Conservation (phyloP, 805 yeast species). For the Saccharomycopsis sp. region DNA sequence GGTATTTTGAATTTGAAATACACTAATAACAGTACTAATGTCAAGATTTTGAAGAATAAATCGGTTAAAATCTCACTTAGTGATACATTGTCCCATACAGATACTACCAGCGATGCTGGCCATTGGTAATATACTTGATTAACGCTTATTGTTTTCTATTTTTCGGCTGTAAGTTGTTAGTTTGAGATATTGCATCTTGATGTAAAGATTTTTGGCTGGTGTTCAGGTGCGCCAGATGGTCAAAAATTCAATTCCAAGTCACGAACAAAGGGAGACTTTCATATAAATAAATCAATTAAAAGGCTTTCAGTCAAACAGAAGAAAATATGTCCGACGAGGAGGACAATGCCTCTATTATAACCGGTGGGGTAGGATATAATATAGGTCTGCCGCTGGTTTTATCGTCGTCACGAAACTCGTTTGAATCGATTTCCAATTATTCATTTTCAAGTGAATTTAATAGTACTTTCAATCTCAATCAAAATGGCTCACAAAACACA, state of each 20-base stretch:
- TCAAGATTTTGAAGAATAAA: too few species aligned
- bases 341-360: conserved; percentile 15
- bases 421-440: conserved; percentile 13
- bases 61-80: too few species aligned
- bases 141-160: too few species aligned
- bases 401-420: conserved; percentile 10
- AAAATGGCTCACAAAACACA: too few species aligned
- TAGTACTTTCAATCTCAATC: not conserved
- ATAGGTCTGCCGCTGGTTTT: conserved; percentile 15
- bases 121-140: too few species aligned
- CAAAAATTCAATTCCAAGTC: not conserved
- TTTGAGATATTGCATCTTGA: not conserved
- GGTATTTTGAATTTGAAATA: conserved; percentile 29
- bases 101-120: too few species aligned
- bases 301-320: too few species aligned
- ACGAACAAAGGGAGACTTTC: not conserved
- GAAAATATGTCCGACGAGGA: conserved; percentile 1
- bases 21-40: too few species aligned
- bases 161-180: too few species aligned
- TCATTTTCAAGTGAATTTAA: conserved; percentile 10
- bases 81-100: too few species aligned
- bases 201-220: not conserved
- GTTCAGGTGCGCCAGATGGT: not conserved
- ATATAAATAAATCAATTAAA: not conserved
- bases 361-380: conserved; percentile 18